A percentile compares a stretch with the other conserved stretches of the same genome.
These are phyloP conservation scores for Crucibulum laeve DNA, from an alignment of 768 basidiomycete genomes.

Conservation along the genomic window DNA sequence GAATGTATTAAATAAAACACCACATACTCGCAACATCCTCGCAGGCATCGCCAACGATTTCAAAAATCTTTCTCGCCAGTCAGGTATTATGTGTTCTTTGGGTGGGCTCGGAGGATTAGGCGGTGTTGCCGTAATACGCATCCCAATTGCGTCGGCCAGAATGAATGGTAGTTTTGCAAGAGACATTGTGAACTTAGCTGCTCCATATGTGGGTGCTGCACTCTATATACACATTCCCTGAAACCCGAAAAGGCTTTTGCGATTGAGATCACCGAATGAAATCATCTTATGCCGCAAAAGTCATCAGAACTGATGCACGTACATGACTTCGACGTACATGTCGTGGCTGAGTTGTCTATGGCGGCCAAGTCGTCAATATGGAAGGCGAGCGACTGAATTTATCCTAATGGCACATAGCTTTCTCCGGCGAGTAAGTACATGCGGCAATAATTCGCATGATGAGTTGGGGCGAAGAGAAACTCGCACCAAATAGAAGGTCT, in stretches of 20 bases:
- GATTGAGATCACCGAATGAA: too few relatives aligned
- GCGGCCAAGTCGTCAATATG: neutral
- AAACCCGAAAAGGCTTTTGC: too few relatives aligned
- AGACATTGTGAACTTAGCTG: too few relatives aligned
- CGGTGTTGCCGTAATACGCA: constrained; percentile 31
- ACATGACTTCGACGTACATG: neutral
- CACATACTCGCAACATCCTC: constrained; percentile 21
- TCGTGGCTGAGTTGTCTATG: neutral
- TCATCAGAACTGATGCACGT: neutral
- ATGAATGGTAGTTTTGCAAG: constrained; percentile 31
- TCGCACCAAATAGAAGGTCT: too few relatives aligned
- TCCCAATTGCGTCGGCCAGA: constrained; percentile 27
- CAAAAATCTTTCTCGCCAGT: constrained; percentile 28
- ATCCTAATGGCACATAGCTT: neutral
- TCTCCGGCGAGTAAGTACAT: neutral
- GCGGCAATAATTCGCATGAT: neutral
- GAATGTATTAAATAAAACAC: neutral
- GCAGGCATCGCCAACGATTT: constrained; percentile 21
- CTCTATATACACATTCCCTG: too few relatives aligned
- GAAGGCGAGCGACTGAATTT: neutral
- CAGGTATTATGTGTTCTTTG: constrained; percentile 21
- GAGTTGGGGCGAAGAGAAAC: too few relatives aligned
- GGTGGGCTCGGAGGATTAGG: constrained; percentile 23
- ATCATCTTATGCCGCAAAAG: neutral
- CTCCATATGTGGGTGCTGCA: too few relatives aligned